phyloP scores from a whole-genome alignment of 78 protist species.

The Chrysochromulina tobinii region DNA sequence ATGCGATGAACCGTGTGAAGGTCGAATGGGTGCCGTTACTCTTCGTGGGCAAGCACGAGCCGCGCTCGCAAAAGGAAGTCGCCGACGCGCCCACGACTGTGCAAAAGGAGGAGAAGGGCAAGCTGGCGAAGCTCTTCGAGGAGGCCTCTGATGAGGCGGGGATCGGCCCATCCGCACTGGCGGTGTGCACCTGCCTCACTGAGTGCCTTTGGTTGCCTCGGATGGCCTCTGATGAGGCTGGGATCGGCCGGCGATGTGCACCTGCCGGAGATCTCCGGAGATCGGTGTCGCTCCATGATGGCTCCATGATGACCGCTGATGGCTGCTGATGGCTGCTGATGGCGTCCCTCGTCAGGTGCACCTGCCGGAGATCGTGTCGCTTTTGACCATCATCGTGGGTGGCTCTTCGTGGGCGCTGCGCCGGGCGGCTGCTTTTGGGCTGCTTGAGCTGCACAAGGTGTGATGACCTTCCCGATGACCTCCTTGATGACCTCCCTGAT shows the following conservation, averaged over 20 bases:
- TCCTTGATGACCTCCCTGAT: neutral
- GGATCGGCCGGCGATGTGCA: neutral
- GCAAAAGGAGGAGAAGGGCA: neutral
- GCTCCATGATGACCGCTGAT: too few species aligned
- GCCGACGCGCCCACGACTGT: neutral
- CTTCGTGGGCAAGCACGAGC: neutral
- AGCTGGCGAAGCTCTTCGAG: neutral
- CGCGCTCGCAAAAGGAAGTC: neutral
- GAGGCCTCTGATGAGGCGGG: neutral
- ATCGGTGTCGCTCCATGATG: too few species aligned
- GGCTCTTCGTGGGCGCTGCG: conserved; percentile 2
- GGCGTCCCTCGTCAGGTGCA: neutral
- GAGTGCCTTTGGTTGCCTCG: too few species aligned
- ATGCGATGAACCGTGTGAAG: neutral
- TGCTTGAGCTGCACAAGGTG: neutral
- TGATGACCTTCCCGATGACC: neutral
- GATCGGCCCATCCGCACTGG: neutral
- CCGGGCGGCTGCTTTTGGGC: neutral
- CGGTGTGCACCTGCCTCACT: too few species aligned
- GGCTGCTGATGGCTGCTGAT: too few species aligned
- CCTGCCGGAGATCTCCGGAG: neutral
- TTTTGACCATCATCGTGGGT: neutral
- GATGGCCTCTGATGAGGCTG: too few species aligned
- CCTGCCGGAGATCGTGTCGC: neutral
- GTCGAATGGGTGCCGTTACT: neutral